These are phyloP conservation scores for Pythium phragmiticola DNA, from an alignment of 352 stramenopile species.

Conservation along the genomic window DNA sequence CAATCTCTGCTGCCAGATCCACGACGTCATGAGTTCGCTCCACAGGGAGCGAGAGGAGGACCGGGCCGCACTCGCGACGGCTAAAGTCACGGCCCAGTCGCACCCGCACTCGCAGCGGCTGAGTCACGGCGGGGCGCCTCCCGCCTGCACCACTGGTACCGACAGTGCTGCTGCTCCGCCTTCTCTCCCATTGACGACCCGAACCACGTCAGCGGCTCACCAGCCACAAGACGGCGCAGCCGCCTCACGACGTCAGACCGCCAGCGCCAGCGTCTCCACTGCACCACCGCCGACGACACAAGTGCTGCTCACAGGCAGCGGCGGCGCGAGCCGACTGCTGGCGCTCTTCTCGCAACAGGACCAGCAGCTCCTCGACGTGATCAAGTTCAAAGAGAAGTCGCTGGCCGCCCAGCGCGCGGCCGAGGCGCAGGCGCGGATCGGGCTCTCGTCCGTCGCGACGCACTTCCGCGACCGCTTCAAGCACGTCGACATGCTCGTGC, in stretches of 20 bases:
- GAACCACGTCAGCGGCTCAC: too few species aligned
- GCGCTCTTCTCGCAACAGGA: slow-evolving; percentile 59
- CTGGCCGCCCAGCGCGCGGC: slow-evolving; percentile 29
- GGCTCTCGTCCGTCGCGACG: slow-evolving; percentile 44
- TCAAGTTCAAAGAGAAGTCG: slow-evolving; percentile 67
- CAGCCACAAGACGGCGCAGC: too few species aligned
- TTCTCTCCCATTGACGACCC: too few species aligned
- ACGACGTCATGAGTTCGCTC: slow-evolving; percentile 45
- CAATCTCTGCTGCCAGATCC: slow-evolving; percentile 65
- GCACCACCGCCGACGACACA: background rate
- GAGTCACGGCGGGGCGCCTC: background rate
- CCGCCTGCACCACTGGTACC: too few species aligned
- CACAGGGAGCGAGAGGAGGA: slow-evolving; percentile 35
- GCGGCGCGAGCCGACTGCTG: slow-evolving; percentile 31
- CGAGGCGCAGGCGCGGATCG: slow-evolving; percentile 39
- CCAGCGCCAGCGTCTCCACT: too few species aligned
- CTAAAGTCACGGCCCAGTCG: slow-evolving; percentile 21
- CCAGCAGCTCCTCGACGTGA: slow-evolving; percentile 50
- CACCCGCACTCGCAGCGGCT: background rate
- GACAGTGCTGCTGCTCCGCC: too few species aligned
- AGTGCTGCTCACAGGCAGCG: background rate
- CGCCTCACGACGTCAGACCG: too few species aligned
- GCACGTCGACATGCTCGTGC: slow-evolving; percentile 46
- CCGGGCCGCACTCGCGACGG: slow-evolving; percentile 6
- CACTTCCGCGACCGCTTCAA: slow-evolving; percentile 73